Base-by-base conservation (phyloP, 2,329 filamentous ascomycete species). In the Fusarium mangiferae region DNA sequence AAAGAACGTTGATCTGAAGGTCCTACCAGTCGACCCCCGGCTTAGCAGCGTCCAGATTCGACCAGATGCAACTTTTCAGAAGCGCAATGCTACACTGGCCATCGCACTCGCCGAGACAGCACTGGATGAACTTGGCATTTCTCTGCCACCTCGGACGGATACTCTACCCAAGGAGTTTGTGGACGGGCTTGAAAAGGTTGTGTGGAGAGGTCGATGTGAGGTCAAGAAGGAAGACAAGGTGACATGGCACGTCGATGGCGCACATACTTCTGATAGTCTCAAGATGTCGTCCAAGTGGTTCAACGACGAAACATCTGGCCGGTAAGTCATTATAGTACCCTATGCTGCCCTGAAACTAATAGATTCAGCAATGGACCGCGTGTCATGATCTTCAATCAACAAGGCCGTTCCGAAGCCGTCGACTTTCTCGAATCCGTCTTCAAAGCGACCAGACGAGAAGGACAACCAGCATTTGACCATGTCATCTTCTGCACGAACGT, bases 191-290 rank as follows among this genome's bases (percentile, higher is more conserved):
- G 91, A 96, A 79, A 84, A 90, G 75, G 92, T 94, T 6, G 89
- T 90, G 6, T 93, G 95, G 85, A 89, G 94, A 45, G 96, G 96
- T 8, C 89, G 96, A 51, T 98, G 95, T 79, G 90, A 92, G 74
- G 83, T 87, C 45, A 90, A 88, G 76, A 75, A 82, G 7, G 88
- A 90, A 69, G 85, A 85, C 6, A 78, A 79, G 5, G 85, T 97
- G 10, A 87, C 87, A 22, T 99, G 96, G 95, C 93, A 95, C 79
- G 89, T 99, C 26, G 96, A 99, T 79, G 95, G 96, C 14, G 96
- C 95, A 6, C 96, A 99, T 82, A 99, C 96, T 0, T 87, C 93
- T 7, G 96, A 98, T 80, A 98, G 95, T 80, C 92, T 99, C 62
- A 90, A 92, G 72, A 89, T 94, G 74, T 94, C 94, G 9, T 92